Evolutionary conservation across 495 filamentous ascomycete genomes (phyloP), one percentile per base, ranked within the genome.

Genomic region (Aspergillus conjunctus): DNA sequence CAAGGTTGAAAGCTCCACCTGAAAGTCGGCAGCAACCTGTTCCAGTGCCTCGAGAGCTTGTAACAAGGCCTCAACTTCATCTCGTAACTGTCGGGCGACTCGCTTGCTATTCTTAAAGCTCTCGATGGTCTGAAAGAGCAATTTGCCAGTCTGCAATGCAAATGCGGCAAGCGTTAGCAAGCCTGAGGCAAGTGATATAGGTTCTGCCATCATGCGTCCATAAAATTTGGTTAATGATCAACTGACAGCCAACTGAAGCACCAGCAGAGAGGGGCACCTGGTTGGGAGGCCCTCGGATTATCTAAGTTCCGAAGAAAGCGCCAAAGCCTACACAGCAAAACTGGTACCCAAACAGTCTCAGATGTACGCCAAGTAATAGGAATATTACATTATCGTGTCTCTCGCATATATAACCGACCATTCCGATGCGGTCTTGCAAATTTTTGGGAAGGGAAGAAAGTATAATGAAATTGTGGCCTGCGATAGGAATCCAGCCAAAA

Each of bases 91-190:
- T 22, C 71, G 71, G 34, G 73, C 66, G 30, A 49, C 59, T 51
- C 68, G 68, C 34, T 71, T 66, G 31, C 64, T 64, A 49, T 51
- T 65, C 37, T 65, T 68, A 58, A 72, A 71, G 56, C 70, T 72
- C 21, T 68, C 51, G 54, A 76, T 66, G 7, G 64, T 56, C 55
- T 73, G 56, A 55, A 64, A 73, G 26, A 77, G 71, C 12, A 53
- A 52, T 39, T 63, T 60, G 58, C 70, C 74, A 15, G 74, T 65
- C 41, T 77, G 63, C 51, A 77, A 68, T 44, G 73, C 74, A 67
- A 74, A 74, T 18, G 22, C 46, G 22, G 62, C 54, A 18, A 65
- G 53, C 1, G 52, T 44, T 14, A 57, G 17, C 37, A 65, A 17
- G 17, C 62, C 33, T 3, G 52, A 45, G 5, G 53, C 26, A 52